Evolutionary conservation across 2,329 filamentous ascomycete species (phyloP).

Genomic region (Cordyceps pruinosa): DNA sequence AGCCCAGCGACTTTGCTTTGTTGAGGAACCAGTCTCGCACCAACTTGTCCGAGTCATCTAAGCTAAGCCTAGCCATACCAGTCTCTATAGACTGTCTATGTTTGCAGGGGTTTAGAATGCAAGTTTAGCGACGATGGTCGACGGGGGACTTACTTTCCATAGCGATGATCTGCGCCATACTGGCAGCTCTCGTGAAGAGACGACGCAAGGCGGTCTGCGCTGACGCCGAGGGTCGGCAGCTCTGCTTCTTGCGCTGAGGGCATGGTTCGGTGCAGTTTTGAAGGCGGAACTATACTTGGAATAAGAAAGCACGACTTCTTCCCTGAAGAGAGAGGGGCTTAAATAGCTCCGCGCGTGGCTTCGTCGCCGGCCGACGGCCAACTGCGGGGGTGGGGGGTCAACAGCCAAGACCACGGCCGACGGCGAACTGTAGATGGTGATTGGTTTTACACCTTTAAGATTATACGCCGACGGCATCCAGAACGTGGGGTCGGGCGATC

Average conservation of each 20-base stretch:
- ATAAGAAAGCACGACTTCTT: neutral
- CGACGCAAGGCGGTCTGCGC: slow-evolving; percentile 22
- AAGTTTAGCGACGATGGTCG: neutral
- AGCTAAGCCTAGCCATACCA: slow-evolving; percentile 69
- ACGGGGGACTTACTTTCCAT: slow-evolving; percentile 23
- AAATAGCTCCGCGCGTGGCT: neutral
- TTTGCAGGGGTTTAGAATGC: neutral
- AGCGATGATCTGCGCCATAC: slow-evolving; percentile 25
- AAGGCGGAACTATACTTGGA: too few relatives aligned
- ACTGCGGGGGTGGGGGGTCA: slow-evolving; percentile 23
- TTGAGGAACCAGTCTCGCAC: slow-evolving; percentile 71
- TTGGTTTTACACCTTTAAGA: neutral
- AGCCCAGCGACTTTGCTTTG: slow-evolving; percentile 57
- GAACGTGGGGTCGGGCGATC: slow-evolving; percentile 7
- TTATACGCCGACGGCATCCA: slow-evolving; percentile 9
- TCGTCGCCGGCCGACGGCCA: neutral
- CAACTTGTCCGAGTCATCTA: slow-evolving; percentile 68
- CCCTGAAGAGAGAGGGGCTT: neutral
- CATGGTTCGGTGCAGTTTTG: neutral
- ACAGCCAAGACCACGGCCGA: slow-evolving; percentile 26
- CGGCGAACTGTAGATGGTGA: slow-evolving; percentile 1
- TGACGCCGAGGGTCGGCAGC: slow-evolving; percentile 8
- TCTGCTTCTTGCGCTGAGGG: neutral
- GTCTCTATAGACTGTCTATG: slow-evolving; percentile 41
- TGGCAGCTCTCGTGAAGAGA: slow-evolving; percentile 27